Evolutionary conservation across 2,329 filamentous ascomycete species (phyloP), one percentile per base, ranked within the genome.

Genomic region (Huntiella decipiens): DNA sequence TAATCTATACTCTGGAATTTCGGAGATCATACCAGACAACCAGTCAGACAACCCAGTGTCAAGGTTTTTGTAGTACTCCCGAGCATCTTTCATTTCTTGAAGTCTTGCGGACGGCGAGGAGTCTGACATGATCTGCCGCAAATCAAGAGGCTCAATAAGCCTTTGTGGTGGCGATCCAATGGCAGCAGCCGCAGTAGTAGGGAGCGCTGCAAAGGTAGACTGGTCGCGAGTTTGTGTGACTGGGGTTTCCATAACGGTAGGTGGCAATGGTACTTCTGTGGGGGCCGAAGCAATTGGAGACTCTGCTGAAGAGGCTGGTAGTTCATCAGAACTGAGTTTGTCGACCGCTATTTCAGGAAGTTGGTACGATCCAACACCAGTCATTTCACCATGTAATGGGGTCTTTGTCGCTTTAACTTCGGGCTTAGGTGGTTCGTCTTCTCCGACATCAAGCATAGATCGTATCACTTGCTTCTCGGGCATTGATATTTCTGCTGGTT

Each of bases 1-100:
- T 31, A 64, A 60, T 28, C 61, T 57, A 50, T 73, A 65, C 50
- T 75, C 72, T 0, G 68, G 63, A 45, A 68, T 59, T 51, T 66
- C 60, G 10, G 43, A 17, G 10, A 42, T 35, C 47, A 49, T 49
- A 19, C 38, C 33, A 6, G 43, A 39, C 4, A 49, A 10, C 47
- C 47, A 49, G 13, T 33, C n/a, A n/a, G 43, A 42, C 22, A 49
- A 17, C 6, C 47, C 47, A 38, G 32, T 38, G 1, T 45, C 38
- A 36, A 6, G 15, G 7, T 32, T 35, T 15, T 13, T 12, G 35
- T 49, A 49, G 31, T 45, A 49, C 13, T 43, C 34, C 31, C 47
- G 13, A 28, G 32, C 35, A 45, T 50, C 41, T 3, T 38, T 32
- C 48, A 47, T 50, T 40, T 49, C 16, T 16, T 32, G 16, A 13